phyloP scores from a whole-genome alignment of 257 asterid species.

The Ilex asprella region DNA sequence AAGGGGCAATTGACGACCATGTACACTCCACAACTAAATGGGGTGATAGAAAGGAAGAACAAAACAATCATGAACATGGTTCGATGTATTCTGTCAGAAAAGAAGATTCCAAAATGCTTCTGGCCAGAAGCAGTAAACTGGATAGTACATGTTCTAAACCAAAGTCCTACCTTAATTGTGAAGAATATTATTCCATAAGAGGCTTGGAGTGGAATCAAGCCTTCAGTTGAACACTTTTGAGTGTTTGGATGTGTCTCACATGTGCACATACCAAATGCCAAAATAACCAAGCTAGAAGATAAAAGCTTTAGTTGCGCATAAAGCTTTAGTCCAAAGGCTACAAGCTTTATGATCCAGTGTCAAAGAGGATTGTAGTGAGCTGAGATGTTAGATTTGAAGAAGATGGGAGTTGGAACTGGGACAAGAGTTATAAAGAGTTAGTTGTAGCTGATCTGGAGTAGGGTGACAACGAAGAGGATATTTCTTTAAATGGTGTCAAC shows the following conservation, averaged over 20 bases:
- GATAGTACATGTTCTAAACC: not conserved
- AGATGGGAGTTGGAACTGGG: not conserved
- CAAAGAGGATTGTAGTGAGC: not conserved
- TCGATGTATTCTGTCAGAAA: too few relatives aligned
- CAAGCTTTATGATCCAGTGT: not conserved
- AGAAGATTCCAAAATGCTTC: not conserved
- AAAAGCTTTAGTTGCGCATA: not conserved
- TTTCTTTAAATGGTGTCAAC: too few relatives aligned
- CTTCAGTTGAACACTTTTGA: too few relatives aligned
- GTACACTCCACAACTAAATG: not conserved
- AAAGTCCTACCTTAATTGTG: not conserved
- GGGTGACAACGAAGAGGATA: not conserved
- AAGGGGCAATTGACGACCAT: not conserved
- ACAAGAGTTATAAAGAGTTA: not conserved
- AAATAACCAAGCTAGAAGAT: not conserved
- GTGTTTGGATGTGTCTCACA: too few relatives aligned
- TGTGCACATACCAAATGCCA: not conserved
- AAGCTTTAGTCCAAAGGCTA: not conserved
- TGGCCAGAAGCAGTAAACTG: not conserved
- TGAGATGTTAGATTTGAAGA: too few relatives aligned
- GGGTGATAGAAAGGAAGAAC: not conserved
- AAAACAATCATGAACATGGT: not conserved
- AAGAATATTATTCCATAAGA: not conserved
- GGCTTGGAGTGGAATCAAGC: too few relatives aligned
- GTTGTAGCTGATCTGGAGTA: not conserved